A percentile compares a stretch with the other conserved stretches of the same genome.
phyloP scores from a whole-genome alignment of 306 rosid genomes.

The Quercus aquifolioides region DNA sequence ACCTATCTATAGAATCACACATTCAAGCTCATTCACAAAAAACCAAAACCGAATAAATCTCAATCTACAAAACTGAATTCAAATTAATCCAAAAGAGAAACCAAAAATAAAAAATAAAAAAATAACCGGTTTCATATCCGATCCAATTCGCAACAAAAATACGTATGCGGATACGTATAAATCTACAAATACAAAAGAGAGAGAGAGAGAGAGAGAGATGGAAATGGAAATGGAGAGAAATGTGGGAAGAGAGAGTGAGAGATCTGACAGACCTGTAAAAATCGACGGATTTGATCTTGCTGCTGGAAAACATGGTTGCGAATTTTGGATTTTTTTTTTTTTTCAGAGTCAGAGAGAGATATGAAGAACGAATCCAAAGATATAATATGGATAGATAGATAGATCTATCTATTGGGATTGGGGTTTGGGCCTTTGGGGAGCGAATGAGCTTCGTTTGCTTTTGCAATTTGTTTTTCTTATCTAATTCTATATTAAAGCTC shows the following conservation, averaged over 20 bases:
- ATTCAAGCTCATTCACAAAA: background rate
- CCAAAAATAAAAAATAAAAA: too few relatives aligned
- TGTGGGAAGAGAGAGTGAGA: constrained; percentile 3
- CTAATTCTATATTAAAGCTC: background rate
- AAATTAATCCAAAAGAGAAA: too few relatives aligned
- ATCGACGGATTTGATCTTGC: constrained; percentile 91
- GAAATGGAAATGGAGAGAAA: background rate
- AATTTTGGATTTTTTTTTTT: background rate
- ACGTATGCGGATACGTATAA: too few relatives aligned
- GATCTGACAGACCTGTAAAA: constrained; percentile 74
- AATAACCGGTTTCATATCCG: too few relatives aligned
- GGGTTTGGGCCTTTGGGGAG: background rate
- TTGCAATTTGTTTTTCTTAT: background rate
- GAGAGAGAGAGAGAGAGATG: constrained; percentile 18
- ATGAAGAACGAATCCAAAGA: constrained; percentile 27
- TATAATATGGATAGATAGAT: background rate
- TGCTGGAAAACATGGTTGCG: constrained; percentile 66
- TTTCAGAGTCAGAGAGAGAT: background rate
- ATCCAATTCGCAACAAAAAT: too few relatives aligned
- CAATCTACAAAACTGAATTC: background rate
- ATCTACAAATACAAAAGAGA: background rate
- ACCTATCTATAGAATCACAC: background rate
- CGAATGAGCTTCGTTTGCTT: background rate
- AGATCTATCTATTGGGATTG: constrained; percentile 26
- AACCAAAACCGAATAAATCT: background rate